Evolutionary conservation across 495 filamentous ascomycete genomes (phyloP).

Genomic region (Chaetomium cochliodes): DNA sequence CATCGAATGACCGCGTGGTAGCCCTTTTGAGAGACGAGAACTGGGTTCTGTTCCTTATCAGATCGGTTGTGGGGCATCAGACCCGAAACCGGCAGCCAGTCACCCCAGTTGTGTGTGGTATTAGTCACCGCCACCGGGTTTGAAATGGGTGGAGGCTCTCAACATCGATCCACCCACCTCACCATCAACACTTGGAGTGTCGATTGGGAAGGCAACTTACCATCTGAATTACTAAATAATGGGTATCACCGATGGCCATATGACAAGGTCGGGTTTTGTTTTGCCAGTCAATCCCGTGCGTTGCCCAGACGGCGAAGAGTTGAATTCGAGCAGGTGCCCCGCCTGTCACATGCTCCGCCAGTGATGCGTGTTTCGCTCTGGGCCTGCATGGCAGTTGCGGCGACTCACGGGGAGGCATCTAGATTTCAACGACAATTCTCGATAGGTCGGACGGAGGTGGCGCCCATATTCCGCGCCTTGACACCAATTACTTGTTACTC

Average conservation of each 20-base stretch:
- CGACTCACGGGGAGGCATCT: not conserved
- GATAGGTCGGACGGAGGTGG: too few species aligned
- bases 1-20: not conserved
- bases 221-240: too few species aligned
- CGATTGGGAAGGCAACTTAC: too few species aligned
- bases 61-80: constrained; percentile 4
- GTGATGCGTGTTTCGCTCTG: not conserved
- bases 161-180: not conserved
- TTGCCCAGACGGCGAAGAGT: too few species aligned
- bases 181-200: too few species aligned
- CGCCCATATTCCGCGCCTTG: too few species aligned
- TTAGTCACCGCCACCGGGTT: constrained; percentile 16
- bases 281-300: too few species aligned
- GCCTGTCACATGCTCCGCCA: constrained; percentile 11
- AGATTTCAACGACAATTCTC: not conserved
- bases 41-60: not conserved
- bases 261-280: too few species aligned
- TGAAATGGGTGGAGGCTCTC: not conserved
- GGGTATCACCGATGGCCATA: too few species aligned
- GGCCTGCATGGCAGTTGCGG: not conserved
- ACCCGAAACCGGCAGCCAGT: constrained; percentile 18
- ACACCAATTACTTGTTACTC: too few species aligned
- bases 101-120: too few species aligned
- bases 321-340: not conserved
- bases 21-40: not conserved